phyloP scores from a whole-genome alignment of 2,329 filamentous ascomycete species.

The Coniochaeta hoffmannii region DNA sequence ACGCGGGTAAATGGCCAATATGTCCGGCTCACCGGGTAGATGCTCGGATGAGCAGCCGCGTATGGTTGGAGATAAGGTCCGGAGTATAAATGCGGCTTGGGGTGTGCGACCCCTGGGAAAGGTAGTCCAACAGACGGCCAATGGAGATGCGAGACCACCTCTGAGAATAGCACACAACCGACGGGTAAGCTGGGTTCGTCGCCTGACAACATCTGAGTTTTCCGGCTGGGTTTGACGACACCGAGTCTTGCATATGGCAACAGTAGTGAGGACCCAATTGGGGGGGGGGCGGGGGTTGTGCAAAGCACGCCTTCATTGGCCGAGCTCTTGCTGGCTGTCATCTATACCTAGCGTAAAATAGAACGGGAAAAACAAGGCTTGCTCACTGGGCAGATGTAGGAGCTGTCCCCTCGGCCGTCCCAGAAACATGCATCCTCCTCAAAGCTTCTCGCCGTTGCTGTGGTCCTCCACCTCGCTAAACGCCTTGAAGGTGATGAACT shows the following conservation, averaged over 20 bases:
- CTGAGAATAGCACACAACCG: too few relatives aligned
- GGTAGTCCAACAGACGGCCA: neutral
- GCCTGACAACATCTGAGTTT: too few relatives aligned
- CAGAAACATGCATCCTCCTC: neutral
- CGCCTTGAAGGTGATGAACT: conserved; percentile 84
- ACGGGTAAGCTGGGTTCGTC: too few relatives aligned
- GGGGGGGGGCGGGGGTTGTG: neutral
- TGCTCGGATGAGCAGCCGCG: neutral
- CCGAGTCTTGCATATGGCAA: neutral
- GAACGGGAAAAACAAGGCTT: neutral
- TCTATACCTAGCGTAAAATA: neutral
- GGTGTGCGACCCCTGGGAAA: neutral
- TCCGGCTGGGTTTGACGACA: too few relatives aligned
- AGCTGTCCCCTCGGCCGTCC: neutral
- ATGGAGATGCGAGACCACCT: too few relatives aligned
- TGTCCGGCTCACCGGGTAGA: neutral
- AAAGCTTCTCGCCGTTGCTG: conserved; percentile 25
- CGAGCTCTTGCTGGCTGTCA: neutral
- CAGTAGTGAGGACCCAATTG: neutral
- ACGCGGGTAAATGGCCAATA: neutral
- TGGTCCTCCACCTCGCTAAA: conserved; percentile 73
- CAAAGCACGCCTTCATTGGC: too few relatives aligned
- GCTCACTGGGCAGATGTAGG: neutral
- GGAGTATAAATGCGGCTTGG: neutral
- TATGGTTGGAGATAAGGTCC: neutral